A percentile compares a stretch with the other conserved stretches of the same genome.
These are phyloP conservation scores for Beverwykella pulmonaria DNA, from an alignment of 495 filamentous ascomycete genomes.

Conservation along the genomic window DNA sequence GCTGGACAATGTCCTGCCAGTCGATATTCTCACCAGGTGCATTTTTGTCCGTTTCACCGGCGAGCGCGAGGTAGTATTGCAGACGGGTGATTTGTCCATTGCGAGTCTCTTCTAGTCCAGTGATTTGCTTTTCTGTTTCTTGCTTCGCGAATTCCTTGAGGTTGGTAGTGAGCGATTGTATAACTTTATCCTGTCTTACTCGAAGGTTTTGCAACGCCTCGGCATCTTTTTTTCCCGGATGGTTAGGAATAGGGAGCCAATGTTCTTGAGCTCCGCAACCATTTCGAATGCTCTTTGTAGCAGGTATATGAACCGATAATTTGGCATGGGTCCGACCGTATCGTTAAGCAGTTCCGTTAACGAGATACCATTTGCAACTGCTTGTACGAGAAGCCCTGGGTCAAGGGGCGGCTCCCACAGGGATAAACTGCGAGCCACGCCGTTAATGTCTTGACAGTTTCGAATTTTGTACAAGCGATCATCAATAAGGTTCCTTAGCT, in stretches of 20 bases:
- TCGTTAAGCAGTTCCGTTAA: conserved; percentile 29
- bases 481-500: conserved; percentile 6
- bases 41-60: background rate
- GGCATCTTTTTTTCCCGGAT: conserved; percentile 6
- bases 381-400: conserved; percentile 7
- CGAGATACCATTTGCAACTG: background rate
- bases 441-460: conserved; percentile 14
- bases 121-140: too few relatives aligned
- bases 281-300: conserved; percentile 44
- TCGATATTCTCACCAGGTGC: background rate
- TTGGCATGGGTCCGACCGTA: conserved; percentile 42
- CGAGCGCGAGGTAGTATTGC: background rate
- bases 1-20: background rate
- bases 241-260: background rate
- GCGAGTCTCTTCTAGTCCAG: too few relatives aligned
- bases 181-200: background rate
- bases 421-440: background rate
- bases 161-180: background rate
- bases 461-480: conserved; percentile 19
- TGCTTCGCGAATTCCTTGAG: too few relatives aligned
- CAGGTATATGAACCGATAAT: conserved; percentile 45
- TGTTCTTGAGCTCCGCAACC: conserved; percentile 36
- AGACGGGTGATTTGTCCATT: too few relatives aligned
- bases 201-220: background rate
- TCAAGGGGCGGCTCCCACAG: conserved; percentile 17